A percentile compares a stretch with the other conserved stretches of the same genome.
These are phyloP conservation scores for Fusarium sp. DNA, from an alignment of 2,329 filamentous ascomycete species.

Conservation along the genomic window DNA sequence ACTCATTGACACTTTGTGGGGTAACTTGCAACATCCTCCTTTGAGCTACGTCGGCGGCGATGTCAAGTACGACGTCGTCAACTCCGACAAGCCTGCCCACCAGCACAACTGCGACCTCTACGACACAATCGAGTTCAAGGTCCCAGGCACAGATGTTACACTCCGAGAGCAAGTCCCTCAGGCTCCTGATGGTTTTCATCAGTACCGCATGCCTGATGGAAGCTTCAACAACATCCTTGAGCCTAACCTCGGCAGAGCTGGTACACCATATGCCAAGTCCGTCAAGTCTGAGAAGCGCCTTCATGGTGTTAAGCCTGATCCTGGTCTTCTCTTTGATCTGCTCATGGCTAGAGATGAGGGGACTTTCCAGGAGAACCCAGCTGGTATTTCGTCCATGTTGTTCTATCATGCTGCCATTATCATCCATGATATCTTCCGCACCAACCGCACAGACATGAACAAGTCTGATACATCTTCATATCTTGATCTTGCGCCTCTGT, in stretches of 20 bases:
- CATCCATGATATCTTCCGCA: slow-evolving; percentile 53
- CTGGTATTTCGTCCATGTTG: slow-evolving; percentile 78
- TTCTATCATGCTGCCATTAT: slow-evolving; percentile 79
- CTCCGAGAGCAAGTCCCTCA: slow-evolving; percentile 52
- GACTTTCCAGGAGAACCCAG: slow-evolving; percentile 71
- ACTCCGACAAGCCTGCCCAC: slow-evolving; percentile 46
- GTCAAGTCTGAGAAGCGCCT: slow-evolving; percentile 68
- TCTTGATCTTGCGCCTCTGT: slow-evolving; percentile 77
- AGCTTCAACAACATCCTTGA: slow-evolving; percentile 67
- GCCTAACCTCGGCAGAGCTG: slow-evolving; percentile 72
- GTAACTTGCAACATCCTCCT: slow-evolving; percentile 65
- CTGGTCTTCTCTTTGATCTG: slow-evolving; percentile 74
- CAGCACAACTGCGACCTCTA: slow-evolving; percentile 47
- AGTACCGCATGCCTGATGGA: slow-evolving; percentile 53
- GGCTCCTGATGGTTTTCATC: slow-evolving; percentile 51
- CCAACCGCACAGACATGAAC: slow-evolving; percentile 68
- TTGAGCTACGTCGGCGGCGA: slow-evolving; percentile 56
- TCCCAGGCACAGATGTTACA: slow-evolving; percentile 50
- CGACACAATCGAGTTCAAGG: slow-evolving; percentile 54
- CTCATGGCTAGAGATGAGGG: slow-evolving; percentile 67
- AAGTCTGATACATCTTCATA: slow-evolving; percentile 78
- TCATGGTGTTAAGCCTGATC: slow-evolving; percentile 70
- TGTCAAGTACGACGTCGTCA: slow-evolving; percentile 53
- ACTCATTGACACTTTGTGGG: slow-evolving; percentile 65
- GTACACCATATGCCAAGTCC: slow-evolving; percentile 75